Conservation (phyloP, 768 basidiomycete species). For the Termitomyces sp. region DNA sequence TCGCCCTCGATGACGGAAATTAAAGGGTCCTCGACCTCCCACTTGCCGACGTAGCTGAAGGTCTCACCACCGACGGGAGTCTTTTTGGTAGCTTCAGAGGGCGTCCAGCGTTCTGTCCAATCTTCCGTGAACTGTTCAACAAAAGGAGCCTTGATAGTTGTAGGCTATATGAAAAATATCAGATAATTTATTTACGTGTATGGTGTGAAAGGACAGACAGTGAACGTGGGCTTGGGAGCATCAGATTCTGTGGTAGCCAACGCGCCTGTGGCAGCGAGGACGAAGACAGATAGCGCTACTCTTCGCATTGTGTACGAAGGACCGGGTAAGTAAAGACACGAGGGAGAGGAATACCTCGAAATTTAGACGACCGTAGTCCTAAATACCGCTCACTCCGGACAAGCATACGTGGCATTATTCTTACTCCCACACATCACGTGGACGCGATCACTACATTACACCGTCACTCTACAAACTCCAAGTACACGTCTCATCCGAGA, state of each 20-base stretch:
- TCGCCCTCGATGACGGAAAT: slow-evolving; percentile 78
- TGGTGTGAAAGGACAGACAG: slow-evolving; percentile 38
- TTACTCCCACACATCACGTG: slow-evolving; percentile 41
- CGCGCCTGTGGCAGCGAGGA: slow-evolving; percentile 60
- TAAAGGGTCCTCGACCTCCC: slow-evolving; percentile 90
- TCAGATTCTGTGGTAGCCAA: slow-evolving; percentile 54
- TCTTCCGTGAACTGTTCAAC: slow-evolving; percentile 94
- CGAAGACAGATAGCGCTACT: slow-evolving; percentile 78
- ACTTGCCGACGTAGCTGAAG: slow-evolving; percentile 96
- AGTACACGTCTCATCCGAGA: slow-evolving; percentile 44
- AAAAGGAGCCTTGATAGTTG: slow-evolving; percentile 82
- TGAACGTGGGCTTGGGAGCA: slow-evolving; percentile 61
- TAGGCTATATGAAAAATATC: slow-evolving; percentile 45
- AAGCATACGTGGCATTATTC: slow-evolving; percentile 41
- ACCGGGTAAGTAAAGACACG: slow-evolving; percentile 38
- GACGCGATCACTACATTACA: slow-evolving; percentile 14
- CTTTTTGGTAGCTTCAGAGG: slow-evolving; percentile 97
- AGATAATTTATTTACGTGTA: slow-evolving; percentile 11
- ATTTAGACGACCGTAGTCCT: slow-evolving; percentile 23
- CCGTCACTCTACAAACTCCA: slow-evolving; percentile 3
- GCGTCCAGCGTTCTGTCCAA: slow-evolving; percentile 91
- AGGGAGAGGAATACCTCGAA: slow-evolving; percentile 28
- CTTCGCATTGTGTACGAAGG: slow-evolving; percentile 87
- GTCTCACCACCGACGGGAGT: slow-evolving; percentile 94
- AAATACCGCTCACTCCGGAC: slow-evolving; percentile 27